Percentiles rank a stretch among this genome's conserved stretches.
phyloP scores from a whole-genome alignment of 768 basidiomycete genomes.

The Leccinum aurantiacum region DNA sequence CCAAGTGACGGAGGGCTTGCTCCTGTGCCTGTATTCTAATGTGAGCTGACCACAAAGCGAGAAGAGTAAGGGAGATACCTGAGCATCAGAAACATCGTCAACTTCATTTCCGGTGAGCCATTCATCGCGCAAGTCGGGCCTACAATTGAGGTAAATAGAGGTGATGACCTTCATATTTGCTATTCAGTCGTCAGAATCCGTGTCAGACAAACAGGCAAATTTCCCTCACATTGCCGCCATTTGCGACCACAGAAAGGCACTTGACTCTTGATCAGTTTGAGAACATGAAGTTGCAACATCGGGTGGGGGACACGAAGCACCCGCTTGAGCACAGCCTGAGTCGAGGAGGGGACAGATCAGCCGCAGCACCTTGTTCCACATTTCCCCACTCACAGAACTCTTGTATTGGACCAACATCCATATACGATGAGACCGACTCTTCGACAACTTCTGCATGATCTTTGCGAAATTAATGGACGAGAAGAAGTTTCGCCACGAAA shows the following conservation, averaged over 20 bases:
- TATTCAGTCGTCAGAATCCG: constrained; percentile 35
- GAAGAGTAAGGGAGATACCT: constrained; percentile 46
- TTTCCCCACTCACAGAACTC: constrained; percentile 71
- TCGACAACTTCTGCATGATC: constrained; percentile 97
- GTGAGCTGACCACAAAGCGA: constrained; percentile 11
- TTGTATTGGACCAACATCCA: constrained; percentile 98
- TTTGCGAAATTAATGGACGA: constrained; percentile 96
- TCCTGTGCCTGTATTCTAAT: constrained; percentile 74
- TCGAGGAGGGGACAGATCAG: constrained; percentile 20
- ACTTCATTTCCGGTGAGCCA: constrained; percentile 94
- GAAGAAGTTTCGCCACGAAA: constrained; percentile 98
- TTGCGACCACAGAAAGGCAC: constrained; percentile 97
- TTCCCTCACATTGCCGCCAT: constrained; percentile 87
- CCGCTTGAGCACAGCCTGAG: constrained; percentile 90
- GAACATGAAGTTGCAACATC: constrained; percentile 87
- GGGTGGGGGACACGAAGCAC: constrained; percentile 93
- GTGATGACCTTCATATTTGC: constrained; percentile 99
- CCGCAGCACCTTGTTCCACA: neutral
- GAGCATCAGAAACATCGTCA: constrained; percentile 88
- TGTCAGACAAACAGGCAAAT: neutral
- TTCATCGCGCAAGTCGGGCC: constrained; percentile 95
- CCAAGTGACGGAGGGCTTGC: constrained; percentile 87
- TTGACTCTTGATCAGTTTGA: constrained; percentile 98
- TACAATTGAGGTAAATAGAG: constrained; percentile 94
- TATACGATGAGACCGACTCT: constrained; percentile 91